Percentiles rank a stretch among this genome's conserved stretches.
These are phyloP conservation scores for Solanum paucissectum DNA, from an alignment of 257 asterid genomes.

Conservation along the genomic window DNA sequence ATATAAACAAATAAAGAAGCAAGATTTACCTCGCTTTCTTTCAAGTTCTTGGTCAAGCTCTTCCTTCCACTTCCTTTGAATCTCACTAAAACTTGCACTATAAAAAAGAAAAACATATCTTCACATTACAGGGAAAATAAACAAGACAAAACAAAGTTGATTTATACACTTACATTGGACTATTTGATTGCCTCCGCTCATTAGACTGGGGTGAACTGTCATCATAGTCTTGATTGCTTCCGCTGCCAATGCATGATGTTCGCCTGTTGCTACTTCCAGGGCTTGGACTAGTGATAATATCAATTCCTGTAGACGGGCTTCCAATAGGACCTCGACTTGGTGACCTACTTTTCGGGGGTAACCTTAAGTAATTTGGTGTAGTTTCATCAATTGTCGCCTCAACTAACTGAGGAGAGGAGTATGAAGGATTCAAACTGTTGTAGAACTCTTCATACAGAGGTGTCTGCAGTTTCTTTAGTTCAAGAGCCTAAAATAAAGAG, in stretches of 20 bases:
- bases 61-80: constrained; percentile 36
- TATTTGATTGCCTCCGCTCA: constrained; percentile 19
- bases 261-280: constrained; percentile 24
- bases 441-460: constrained; percentile 30
- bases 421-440: constrained; percentile 27
- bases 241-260: constrained; percentile 5
- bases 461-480: constrained; percentile 24
- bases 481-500: constrained; percentile 14
- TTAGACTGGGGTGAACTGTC: constrained; percentile 20
- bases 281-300: constrained; percentile 12
- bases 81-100: constrained; percentile 18
- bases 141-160: background rate
- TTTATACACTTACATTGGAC: constrained; percentile 16
- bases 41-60: constrained; percentile 38
- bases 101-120: background rate
- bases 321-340: constrained; percentile 12
- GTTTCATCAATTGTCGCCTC: constrained; percentile 16
- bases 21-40: constrained; percentile 26
- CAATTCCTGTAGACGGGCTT: constrained; percentile 16
- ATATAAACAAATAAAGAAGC: background rate
- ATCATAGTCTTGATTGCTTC: constrained; percentile 9
- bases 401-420: constrained; percentile 16
- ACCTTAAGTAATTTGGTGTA: constrained; percentile 17
- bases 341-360: constrained; percentile 36
- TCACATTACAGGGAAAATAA: background rate